Base-by-base conservation (phyloP, 225 moss, liverwort and hornwort species). In the Pseudoscleropodium purum region DNA sequence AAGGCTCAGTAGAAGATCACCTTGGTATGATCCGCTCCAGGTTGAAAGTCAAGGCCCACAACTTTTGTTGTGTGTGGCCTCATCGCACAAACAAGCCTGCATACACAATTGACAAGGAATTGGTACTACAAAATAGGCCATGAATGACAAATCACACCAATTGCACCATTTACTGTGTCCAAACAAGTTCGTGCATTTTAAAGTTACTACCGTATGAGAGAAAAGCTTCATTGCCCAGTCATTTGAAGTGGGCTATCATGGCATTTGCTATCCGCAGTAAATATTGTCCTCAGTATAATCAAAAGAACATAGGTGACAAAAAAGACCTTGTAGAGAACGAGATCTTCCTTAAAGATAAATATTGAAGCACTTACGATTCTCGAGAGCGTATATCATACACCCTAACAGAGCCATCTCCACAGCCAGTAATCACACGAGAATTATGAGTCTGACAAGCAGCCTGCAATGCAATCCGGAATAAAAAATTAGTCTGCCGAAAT, bases 41-140 rank as follows among this genome's bases (percentile, higher is more conserved):
- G 96, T 91, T 96, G 95, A 79, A 99, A 99, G 89, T 97, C 96
- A 75, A 99, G 92, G 49, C 97, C 97, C 90, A 99, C 95, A n/a
- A 99, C 96, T 94, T 95, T 95, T 89, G 96, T 92, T 75, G 93
- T 81, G 67, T 96, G 96, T 41, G 95, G 92, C 86, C 89, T 94
- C 94, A 96, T 94, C 37, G 96, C 84, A 91, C 93, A 95, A 52
- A 96, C 96, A 88, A 96, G 97, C 94, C 99, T 99, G 91, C 87
- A 88, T 74, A 26, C 27, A 86, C 29, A 56, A 83, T 67, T 69
- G 45, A 43, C 19, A 21, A 76, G 21, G 67, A 29, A 39, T 89
- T 77, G 89, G 43, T 69, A 88, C n/a, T 72, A 77, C 12, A 69
- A 10, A 88, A 57, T 64, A 61, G 51, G 34, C 39, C 54, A 76